Evolutionary conservation across 352 stramenopile genomes (phyloP).

Genomic region (Globisporangium apiculatum): DNA sequence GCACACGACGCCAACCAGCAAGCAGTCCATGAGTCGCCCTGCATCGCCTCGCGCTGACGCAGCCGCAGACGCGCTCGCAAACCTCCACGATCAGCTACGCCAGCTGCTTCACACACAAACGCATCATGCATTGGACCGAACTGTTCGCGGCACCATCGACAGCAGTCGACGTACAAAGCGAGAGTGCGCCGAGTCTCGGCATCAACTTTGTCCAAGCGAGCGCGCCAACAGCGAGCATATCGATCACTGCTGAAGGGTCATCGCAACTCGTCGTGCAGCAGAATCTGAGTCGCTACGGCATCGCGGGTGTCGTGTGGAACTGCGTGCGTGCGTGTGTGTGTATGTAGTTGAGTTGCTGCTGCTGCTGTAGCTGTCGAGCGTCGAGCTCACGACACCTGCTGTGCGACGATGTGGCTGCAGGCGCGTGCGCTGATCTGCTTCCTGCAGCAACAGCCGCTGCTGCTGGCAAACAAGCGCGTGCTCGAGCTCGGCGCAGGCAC

Average conservation of each 20-base stretch:
- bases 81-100: no score
- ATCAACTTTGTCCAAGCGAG: slow-evolving; percentile 58
- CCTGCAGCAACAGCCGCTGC: slow-evolving; percentile 19
- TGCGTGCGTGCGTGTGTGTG: slow-evolving; percentile 27
- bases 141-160: slow-evolving; percentile 19
- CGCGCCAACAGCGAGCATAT: slow-evolving; percentile 26
- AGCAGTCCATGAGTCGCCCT: no score
- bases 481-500: slow-evolving; percentile 55
- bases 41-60: no score
- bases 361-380: neutral
- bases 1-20: no score
- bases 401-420: slow-evolving; percentile 11
- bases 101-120: no score
- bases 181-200: slow-evolving; percentile 25
- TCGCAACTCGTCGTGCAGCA: slow-evolving; percentile 28
- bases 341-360: slow-evolving; percentile 6
- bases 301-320: slow-evolving; percentile 72
- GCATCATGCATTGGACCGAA: slow-evolving; percentile 18
- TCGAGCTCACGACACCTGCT: no score
- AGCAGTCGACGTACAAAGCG: neutral
- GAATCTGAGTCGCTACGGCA: slow-evolving; percentile 35
- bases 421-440: slow-evolving; percentile 38
- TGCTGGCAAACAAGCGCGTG: slow-evolving; percentile 24
- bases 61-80: no score
- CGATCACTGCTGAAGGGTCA: neutral